phyloP scores from a whole-genome alignment of 2,329 filamentous ascomycete genomes.

The Ophiobolus disseminans region DNA sequence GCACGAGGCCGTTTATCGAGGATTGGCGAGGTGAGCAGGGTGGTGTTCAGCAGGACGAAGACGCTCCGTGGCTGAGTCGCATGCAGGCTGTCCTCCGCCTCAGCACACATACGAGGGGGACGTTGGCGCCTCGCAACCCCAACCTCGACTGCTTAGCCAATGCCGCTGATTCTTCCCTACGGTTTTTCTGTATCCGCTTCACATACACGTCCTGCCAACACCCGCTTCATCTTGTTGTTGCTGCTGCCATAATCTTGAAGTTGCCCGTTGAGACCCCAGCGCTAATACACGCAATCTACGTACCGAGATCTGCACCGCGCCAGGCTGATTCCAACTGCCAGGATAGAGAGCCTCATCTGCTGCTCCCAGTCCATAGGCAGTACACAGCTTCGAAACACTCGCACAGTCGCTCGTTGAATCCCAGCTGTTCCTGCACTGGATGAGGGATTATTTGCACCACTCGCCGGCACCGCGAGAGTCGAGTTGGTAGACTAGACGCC shows the following conservation, averaged over 20 bases:
- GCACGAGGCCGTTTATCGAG: conserved; percentile 7
- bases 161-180: conserved; percentile 5
- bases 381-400: conserved; percentile 8
- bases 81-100: conserved; percentile 24
- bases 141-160: conserved; percentile 11
- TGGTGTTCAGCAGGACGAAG: conserved; percentile 17
- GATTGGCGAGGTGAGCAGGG: conserved; percentile 9
- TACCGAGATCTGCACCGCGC: conserved; percentile 28
- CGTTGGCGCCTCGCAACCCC: conserved; percentile 18
- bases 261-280: conserved; percentile 16
- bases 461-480: conserved; percentile 20
- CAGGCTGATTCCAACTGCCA: conserved; percentile 29
- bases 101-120: conserved; percentile 20
- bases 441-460: conserved; percentile 15
- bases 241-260: conserved; percentile 10
- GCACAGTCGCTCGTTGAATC: conserved; percentile 15
- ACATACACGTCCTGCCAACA: not conserved
- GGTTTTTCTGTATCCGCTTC: not conserved
- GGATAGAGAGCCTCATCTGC: conserved; percentile 17
- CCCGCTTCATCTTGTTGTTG: conserved; percentile 12
- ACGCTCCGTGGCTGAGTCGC: conserved; percentile 27
- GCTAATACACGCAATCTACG: conserved; percentile 10
- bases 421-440: conserved; percentile 14
- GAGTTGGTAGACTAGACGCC: conserved; percentile 4
- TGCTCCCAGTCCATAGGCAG: conserved; percentile 2